These are phyloP conservation scores for Lophiostoma macrostomum DNA, from an alignment of 495 filamentous ascomycete genomes.

Conservation along the genomic window DNA sequence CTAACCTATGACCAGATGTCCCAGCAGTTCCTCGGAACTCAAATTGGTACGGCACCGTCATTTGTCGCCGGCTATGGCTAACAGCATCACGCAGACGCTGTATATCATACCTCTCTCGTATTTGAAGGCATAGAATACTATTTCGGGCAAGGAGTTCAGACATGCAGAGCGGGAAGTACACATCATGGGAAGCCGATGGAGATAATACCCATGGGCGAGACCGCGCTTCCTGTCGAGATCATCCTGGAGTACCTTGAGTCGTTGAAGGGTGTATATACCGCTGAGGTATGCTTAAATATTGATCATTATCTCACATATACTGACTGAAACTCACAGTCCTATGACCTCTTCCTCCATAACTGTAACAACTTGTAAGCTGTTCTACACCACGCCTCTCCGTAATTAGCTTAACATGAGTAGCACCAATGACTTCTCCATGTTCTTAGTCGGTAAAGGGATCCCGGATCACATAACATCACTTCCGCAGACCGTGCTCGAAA, in stretches of 20 bases:
- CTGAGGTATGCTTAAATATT: slow-evolving; percentile 58
- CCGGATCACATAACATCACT: slow-evolving; percentile 85
- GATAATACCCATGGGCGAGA: slow-evolving; percentile 67
- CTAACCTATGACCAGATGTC: slow-evolving; percentile 18
- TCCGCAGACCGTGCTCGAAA: slow-evolving; percentile 80
- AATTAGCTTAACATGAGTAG: not conserved
- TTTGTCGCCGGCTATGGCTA: no score
- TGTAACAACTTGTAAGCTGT: slow-evolving; percentile 83
- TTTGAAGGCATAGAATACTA: slow-evolving; percentile 73
- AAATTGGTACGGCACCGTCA: no score
- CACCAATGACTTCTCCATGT: slow-evolving; percentile 87
- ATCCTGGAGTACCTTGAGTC: slow-evolving; percentile 88
- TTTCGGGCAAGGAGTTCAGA: slow-evolving; percentile 75
- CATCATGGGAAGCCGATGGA: slow-evolving; percentile 86
- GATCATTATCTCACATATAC: not conserved
- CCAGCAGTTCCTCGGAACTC: slow-evolving; percentile 39
- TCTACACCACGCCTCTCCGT: not conserved
- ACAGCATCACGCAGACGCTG: no score
- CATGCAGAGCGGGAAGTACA: slow-evolving; percentile 71
- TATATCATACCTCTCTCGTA: slow-evolving; percentile 89
- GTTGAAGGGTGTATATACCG: slow-evolving; percentile 74
- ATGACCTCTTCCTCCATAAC: slow-evolving; percentile 87
- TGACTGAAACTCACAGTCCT: slow-evolving; percentile 55
- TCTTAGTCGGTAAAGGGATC: slow-evolving; percentile 85
- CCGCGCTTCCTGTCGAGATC: slow-evolving; percentile 75